A percentile compares a stretch with the other conserved stretches of the same genome.
Evolutionary conservation across 2,329 filamentous ascomycete genomes (phyloP).

Genomic region (Coniochaeta sp.): DNA sequence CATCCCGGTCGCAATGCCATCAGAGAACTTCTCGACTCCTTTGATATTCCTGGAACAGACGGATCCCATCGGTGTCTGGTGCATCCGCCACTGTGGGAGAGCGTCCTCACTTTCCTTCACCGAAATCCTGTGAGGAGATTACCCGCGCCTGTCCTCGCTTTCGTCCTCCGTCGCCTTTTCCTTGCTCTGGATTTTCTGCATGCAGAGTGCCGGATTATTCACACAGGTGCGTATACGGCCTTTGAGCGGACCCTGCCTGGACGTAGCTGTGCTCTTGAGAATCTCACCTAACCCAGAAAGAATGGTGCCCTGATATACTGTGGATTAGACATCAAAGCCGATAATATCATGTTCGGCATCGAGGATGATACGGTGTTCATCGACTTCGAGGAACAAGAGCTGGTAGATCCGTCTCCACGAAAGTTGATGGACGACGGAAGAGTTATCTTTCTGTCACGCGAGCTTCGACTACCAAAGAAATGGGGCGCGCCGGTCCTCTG

Average conservation of each 20-base stretch:
- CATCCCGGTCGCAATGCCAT: constrained; percentile 24
- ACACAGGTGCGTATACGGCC: constrained; percentile 33
- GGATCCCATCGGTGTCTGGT: constrained; percentile 28
- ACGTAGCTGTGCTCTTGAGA: no score
- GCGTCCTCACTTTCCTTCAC: constrained; percentile 25
- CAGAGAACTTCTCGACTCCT: constrained; percentile 27
- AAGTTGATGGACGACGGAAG: constrained; percentile 31
- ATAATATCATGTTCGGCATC: constrained; percentile 27
- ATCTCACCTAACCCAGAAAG: no score
- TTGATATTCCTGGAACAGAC: constrained; percentile 25
- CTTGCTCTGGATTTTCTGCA: constrained; percentile 37
- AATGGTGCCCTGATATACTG: no score
- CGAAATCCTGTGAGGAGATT: constrained; percentile 30
- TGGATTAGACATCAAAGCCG: constrained; percentile 36
- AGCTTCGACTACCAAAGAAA: constrained; percentile 23
- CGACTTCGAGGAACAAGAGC: constrained; percentile 25
- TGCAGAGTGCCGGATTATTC: constrained; percentile 33
- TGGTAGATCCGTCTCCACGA: constrained; percentile 28
- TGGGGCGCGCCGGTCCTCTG: constrained; percentile 31
- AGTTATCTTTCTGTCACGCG: constrained; percentile 33
- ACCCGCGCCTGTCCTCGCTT: constrained; percentile 22
- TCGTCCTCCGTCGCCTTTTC: constrained; percentile 30
- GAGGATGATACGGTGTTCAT: constrained; percentile 23
- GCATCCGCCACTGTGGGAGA: constrained; percentile 34
- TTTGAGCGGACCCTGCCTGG: no score